Conservation (phyloP, 2,329 filamentous ascomycete species). For the Calonectria montana region DNA sequence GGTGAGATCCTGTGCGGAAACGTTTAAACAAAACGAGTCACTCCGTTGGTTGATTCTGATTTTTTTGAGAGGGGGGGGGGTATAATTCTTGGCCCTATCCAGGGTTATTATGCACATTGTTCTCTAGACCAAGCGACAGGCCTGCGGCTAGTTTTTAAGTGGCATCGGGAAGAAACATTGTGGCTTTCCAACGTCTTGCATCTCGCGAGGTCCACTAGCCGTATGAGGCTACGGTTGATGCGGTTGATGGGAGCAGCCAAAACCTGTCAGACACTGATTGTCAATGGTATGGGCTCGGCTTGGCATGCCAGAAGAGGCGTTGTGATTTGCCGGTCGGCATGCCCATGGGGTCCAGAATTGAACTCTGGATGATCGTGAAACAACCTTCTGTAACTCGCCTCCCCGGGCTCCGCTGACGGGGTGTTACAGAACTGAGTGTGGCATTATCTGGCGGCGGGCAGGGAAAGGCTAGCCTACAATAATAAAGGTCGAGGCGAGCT, state of each 20-base stretch:
- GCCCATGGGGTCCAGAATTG: not conserved
- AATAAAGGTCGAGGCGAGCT: not conserved
- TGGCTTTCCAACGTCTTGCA: not conserved
- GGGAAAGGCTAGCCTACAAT: not conserved
- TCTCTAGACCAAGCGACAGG: not conserved
- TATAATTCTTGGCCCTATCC: not conserved
- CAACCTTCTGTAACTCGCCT: slow-evolving; percentile 7
- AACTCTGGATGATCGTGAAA: not conserved
- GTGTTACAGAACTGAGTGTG: slow-evolving; percentile 8
- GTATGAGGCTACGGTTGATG: not conserved
- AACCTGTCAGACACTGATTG: not conserved
- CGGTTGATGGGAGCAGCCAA: not conserved
- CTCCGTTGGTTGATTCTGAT: not conserved
- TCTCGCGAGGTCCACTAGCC: not conserved
- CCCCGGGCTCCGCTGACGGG: not conserved
- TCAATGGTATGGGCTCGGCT: not conserved
- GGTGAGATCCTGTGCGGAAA: too few species aligned
- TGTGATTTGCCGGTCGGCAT: not conserved
- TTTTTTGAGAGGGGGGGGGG: too few species aligned
- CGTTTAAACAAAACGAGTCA: too few species aligned
- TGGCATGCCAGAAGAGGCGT: not conserved
- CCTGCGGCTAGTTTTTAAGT: not conserved
- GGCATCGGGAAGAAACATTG: not conserved
- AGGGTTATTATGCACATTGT: not conserved
- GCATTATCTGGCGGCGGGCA: not conserved